These are phyloP conservation scores for Discostella stelligera DNA, from an alignment of 352 stramenopile species.

Conservation along the genomic window DNA sequence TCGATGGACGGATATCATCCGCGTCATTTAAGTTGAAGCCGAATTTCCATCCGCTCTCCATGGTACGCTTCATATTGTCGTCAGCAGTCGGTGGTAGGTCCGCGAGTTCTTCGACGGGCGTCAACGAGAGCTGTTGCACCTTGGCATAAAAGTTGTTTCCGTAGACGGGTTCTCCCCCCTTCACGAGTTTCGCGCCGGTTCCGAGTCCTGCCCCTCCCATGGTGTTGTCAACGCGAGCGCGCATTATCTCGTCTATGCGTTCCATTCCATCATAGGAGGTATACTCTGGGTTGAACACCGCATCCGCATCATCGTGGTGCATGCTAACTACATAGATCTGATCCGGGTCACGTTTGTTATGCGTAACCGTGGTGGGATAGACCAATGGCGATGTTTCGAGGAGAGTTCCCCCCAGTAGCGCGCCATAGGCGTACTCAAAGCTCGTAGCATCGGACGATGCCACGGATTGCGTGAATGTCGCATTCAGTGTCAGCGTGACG, in stretches of 20 bases:
- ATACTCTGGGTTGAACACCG: conserved; percentile 41
- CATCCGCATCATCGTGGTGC: conserved; percentile 22
- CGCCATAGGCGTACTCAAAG: conserved; percentile 20
- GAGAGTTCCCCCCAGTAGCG: conserved; percentile 30
- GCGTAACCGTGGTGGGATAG: conserved; percentile 32
- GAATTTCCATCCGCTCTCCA: conserved; percentile 42
- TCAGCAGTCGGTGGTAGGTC: conserved; percentile 16
- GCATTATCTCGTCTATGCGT: conserved; percentile 25
- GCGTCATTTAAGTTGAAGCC: conserved; percentile 51
- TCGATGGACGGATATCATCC: conserved; percentile 34
- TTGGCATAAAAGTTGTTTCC: conserved; percentile 48
- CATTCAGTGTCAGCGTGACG: conserved; percentile 8
- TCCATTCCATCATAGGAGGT: conserved; percentile 8
- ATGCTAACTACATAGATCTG: conserved; percentile 46
- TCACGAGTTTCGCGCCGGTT: not conserved
- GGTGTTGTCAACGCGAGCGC: conserved; percentile 27
- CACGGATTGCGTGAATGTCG: not conserved
- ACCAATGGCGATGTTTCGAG: conserved; percentile 39
- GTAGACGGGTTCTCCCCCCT: conserved; percentile 34
- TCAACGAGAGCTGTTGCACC: conserved; percentile 35
- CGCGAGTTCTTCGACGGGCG: conserved; percentile 31
- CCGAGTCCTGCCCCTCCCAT: conserved; percentile 34
- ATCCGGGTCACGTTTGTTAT: conserved; percentile 37
- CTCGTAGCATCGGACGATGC: conserved; percentile 9
- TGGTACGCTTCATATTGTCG: conserved; percentile 36